Conservation (phyloP, 208 protist species). For the Crithidia bombi region DNA sequence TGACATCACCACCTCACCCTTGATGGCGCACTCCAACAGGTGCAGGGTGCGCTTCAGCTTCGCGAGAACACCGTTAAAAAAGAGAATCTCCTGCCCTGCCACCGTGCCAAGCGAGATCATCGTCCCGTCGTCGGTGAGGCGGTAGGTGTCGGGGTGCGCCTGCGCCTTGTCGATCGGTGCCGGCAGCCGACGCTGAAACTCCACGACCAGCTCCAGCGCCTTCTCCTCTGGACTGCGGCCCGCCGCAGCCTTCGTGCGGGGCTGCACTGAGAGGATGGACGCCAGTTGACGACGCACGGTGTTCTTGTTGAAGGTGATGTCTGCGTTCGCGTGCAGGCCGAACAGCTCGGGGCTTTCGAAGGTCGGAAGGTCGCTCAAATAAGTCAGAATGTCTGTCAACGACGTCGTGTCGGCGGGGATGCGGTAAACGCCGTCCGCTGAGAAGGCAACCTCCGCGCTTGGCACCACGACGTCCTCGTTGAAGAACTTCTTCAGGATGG, state of each 20-base stretch:
- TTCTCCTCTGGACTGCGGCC: conserved; percentile 68
- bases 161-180: conserved; percentile 79
- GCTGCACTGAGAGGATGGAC: conserved; percentile 91
- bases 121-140: conserved; percentile 80
- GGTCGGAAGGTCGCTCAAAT: conserved; percentile 86
- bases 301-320: conserved; percentile 93
- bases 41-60: conserved; percentile 77
- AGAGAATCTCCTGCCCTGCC: conserved; percentile 88
- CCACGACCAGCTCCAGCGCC: conserved; percentile 71
- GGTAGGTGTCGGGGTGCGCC: conserved; percentile 86
- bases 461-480: conserved; percentile 63
- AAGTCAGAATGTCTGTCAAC: conserved; percentile 65
- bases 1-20: conserved; percentile 94
- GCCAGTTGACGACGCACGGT: conserved; percentile 88
- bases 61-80: conserved; percentile 87
- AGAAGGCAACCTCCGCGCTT: conserved; percentile 74
- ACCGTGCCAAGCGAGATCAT: conserved; percentile 94
- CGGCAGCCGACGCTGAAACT: conserved; percentile 85
- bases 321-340: conserved; percentile 96
- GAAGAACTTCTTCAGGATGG: conserved; percentile 82
- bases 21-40: conserved; percentile 82
- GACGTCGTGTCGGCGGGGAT: conserved; percentile 79
- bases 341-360: conserved; percentile 95
- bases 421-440: conserved; percentile 83
- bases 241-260: conserved; percentile 63